Evolutionary conservation across 805 yeast species (phyloP).

Genomic region (Pichia manshurica): DNA sequence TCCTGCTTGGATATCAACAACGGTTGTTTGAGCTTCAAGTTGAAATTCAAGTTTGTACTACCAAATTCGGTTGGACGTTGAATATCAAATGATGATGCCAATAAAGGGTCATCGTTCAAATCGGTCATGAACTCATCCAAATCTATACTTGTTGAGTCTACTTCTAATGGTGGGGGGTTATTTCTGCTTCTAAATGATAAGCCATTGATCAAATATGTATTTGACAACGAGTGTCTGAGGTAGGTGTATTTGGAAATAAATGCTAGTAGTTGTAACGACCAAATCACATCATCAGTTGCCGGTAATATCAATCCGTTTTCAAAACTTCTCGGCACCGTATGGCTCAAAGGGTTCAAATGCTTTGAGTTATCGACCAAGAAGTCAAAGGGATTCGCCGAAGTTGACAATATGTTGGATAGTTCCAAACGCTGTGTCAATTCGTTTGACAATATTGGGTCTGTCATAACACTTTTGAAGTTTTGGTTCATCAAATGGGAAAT

Average conservation of each 20-base stretch:
- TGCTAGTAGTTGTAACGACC: slow-evolving; percentile 89
- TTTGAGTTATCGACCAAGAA: slow-evolving; percentile 11
- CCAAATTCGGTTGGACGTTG: slow-evolving; percentile 3
- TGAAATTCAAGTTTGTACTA: not conserved
- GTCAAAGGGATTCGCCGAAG: slow-evolving; percentile 16
- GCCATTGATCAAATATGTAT: slow-evolving; percentile 67
- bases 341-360: slow-evolving; percentile 1
- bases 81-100: slow-evolving; percentile 2
- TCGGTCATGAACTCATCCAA: slow-evolving; percentile 25
- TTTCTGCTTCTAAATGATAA: slow-evolving; percentile 46
- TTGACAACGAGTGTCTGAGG: slow-evolving; percentile 67
- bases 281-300: slow-evolving; percentile 85
- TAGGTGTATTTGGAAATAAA: slow-evolving; percentile 88
- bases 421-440: slow-evolving; percentile 26
- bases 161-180: slow-evolving; percentile 31
- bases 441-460: slow-evolving; percentile 22
- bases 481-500: slow-evolving; percentile 11
- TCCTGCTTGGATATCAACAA: not conserved
- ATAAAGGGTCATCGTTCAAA: slow-evolving; percentile 14
- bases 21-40: not conserved
- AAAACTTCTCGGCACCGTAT: slow-evolving; percentile 45
- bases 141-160: slow-evolving; percentile 22
- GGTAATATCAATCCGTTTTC: slow-evolving; percentile 76
- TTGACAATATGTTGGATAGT: slow-evolving; percentile 26
- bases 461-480: slow-evolving; percentile 22